These are phyloP conservation scores for Talaromyces sp. DNA, from an alignment of 2,329 filamentous ascomycete species.

Conservation along the genomic window DNA sequence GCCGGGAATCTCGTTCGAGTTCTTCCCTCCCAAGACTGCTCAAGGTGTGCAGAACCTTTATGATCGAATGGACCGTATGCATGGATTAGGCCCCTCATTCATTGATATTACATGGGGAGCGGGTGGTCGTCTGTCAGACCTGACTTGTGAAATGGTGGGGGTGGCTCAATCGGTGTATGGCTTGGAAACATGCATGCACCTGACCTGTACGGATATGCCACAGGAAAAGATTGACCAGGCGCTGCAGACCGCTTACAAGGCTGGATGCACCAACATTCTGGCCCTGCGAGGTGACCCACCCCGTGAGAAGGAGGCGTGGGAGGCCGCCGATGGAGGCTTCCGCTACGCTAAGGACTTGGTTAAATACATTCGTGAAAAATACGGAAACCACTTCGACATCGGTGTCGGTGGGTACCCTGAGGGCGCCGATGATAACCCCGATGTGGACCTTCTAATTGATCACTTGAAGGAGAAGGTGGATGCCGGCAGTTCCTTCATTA, in stretches of 20 bases:
- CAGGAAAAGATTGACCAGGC: slow-evolving; percentile 88
- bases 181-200: slow-evolving; percentile 97
- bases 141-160: slow-evolving; percentile 97
- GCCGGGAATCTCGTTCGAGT: slow-evolving; percentile 97
- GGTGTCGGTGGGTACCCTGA: slow-evolving; percentile 97
- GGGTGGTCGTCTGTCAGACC: slow-evolving; percentile 83
- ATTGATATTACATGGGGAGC: slow-evolving; percentile 99
- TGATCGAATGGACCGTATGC: slow-evolving; percentile 99
- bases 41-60: slow-evolving; percentile 97
- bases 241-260: slow-evolving; percentile 83
- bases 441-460: slow-evolving; percentile 81
- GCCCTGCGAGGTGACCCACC: slow-evolving; percentile 92
- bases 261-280: slow-evolving; percentile 96
- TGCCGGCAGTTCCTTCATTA: slow-evolving; percentile 87
- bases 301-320: slow-evolving; percentile 91
- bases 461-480: slow-evolving; percentile 98
- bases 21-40: slow-evolving; percentile 93
- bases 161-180: slow-evolving; percentile 95
- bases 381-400: slow-evolving; percentile 93
- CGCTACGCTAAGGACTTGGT: slow-evolving; percentile 91
- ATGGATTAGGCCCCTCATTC: slow-evolving; percentile 88
- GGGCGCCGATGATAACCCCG: slow-evolving; percentile 88
- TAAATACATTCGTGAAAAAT: slow-evolving; percentile 75
- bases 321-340: slow-evolving; percentile 82
- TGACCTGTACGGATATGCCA: slow-evolving; percentile 98